phyloP scores from a whole-genome alignment of 2,329 filamentous ascomycete species.

The Metarhizium humberi region DNA sequence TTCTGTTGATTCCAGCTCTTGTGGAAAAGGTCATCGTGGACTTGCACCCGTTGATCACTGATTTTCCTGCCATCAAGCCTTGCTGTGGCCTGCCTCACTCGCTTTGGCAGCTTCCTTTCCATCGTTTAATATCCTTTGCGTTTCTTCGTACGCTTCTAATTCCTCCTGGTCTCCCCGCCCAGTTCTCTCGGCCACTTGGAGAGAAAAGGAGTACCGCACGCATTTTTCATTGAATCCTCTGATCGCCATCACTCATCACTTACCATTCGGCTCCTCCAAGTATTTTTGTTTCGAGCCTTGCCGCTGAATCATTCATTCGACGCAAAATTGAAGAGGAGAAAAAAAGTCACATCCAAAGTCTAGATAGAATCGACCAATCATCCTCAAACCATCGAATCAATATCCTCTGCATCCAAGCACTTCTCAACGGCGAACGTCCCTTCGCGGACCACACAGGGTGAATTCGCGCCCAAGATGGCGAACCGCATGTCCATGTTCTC shows the following conservation, averaged over 20 bases:
- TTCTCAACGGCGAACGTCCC: constrained; percentile 28
- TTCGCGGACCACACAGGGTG: constrained; percentile 21
- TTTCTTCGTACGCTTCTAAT: not conserved
- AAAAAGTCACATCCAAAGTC: not conserved
- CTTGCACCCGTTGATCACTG: constrained; percentile 8
- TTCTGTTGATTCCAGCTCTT: constrained; percentile 14
- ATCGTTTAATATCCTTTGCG: constrained; percentile 23
- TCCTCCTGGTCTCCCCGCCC: not conserved
- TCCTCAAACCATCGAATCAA: not conserved
- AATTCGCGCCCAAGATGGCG: constrained; percentile 36
- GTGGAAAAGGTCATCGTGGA: constrained; percentile 14
- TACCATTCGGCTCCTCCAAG: not conserved
- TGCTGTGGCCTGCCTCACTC: constrained; percentile 41
- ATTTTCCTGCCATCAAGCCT: constrained; percentile 6
- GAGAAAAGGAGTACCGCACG: not conserved
- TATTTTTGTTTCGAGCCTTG: not conserved
- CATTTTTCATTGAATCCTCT: not conserved
- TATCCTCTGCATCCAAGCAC: not conserved
- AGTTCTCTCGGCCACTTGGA: not conserved
- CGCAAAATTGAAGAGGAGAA: not conserved
- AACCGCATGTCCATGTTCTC: constrained; percentile 63
- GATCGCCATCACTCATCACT: not conserved
- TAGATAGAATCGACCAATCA: not conserved
- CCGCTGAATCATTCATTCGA: not conserved
- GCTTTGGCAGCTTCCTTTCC: constrained; percentile 41